A percentile compares a stretch with the other conserved stretches of the same genome.
phyloP scores from a whole-genome alignment of 2,329 filamentous ascomycete genomes.

The Fusarium brevicatenulatum region DNA sequence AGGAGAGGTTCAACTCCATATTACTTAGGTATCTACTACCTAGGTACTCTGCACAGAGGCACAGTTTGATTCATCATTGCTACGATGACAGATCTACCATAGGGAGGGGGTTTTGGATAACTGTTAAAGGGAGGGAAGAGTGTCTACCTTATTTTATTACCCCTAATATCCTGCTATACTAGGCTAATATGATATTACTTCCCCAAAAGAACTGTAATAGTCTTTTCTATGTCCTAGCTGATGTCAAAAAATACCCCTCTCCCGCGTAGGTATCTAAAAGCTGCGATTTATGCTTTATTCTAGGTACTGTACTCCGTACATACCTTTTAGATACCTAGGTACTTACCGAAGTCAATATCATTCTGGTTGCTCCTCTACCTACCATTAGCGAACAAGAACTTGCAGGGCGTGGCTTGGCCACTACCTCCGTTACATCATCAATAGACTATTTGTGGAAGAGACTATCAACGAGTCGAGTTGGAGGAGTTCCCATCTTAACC shows the following conservation, averaged over 20 bases:
- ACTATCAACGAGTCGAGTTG: neutral
- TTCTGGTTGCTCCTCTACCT: neutral
- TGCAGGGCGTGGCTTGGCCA: neutral
- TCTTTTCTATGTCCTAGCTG: too few species aligned
- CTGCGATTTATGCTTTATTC: neutral
- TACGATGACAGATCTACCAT: neutral
- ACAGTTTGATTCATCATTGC: neutral
- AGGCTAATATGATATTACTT: too few species aligned
- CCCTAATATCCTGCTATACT: too few species aligned
- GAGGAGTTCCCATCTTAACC: neutral
- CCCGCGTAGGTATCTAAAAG: neutral
- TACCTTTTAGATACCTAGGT: neutral
- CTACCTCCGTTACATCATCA: neutral
- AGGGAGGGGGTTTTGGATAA: too few species aligned
- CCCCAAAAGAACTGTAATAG: too few species aligned
- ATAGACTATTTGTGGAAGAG: neutral
- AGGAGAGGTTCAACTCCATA: neutral
- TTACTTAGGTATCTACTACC: neutral
- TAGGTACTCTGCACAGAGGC: neutral
- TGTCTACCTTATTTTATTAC: too few species aligned
- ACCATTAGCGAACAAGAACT: neutral
- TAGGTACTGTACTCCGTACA: neutral
- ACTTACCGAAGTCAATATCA: neutral
- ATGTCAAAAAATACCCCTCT: too few species aligned
- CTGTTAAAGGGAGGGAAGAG: too few species aligned